Percentiles rank a stretch among this genome's conserved stretches.
Conservation (phyloP, 1,139 yeast genomes). For the Suhomyces anneliseae region DNA sequence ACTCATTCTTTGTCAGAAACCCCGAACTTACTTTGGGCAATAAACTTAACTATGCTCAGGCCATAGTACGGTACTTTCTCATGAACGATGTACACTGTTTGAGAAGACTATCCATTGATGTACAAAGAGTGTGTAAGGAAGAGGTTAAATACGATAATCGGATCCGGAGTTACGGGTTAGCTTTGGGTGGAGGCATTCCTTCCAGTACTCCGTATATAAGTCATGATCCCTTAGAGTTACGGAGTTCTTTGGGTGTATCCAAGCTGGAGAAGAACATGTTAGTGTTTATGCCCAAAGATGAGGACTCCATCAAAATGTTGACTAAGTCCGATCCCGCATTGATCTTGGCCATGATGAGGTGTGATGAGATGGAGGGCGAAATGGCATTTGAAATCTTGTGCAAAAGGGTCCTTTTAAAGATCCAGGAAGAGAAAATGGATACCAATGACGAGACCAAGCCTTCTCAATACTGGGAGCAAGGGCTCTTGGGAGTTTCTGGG, state of each 20-base stretch:
- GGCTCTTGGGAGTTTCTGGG: not conserved
- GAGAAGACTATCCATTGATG: slow-evolving; percentile 13
- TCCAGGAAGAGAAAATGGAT: slow-evolving; percentile 11
- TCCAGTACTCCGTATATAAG: slow-evolving; percentile 5
- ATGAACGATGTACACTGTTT: slow-evolving; percentile 16
- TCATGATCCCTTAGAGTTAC: slow-evolving; percentile 10
- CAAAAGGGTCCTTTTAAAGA: slow-evolving; percentile 16
- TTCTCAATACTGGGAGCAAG: slow-evolving; percentile 6
- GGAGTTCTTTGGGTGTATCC: slow-evolving; percentile 7
- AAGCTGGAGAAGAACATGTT: slow-evolving; percentile 10
- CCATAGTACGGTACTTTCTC: slow-evolving; percentile 16
- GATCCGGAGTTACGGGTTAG: slow-evolving; percentile 4
- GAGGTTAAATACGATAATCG: slow-evolving; percentile 8
- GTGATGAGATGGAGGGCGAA: slow-evolving; percentile 17
- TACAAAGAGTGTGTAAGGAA: slow-evolving; percentile 10
- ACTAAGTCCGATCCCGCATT: slow-evolving; percentile 4
- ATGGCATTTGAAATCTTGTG: slow-evolving; percentile 16
- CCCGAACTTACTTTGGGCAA: slow-evolving; percentile 10
- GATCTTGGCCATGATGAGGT: slow-evolving; percentile 14
- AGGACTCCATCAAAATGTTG: slow-evolving; percentile 1
- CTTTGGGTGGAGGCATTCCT: slow-evolving; percentile 3
- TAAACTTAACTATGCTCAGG: slow-evolving; percentile 14
- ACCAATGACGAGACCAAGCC: not conserved
- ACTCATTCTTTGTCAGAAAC: slow-evolving; percentile 15
- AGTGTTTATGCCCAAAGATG: slow-evolving; percentile 14